Evolutionary conservation across 2,329 filamentous ascomycete genomes (phyloP).

Genomic region (Aureobasidium sp.): DNA sequence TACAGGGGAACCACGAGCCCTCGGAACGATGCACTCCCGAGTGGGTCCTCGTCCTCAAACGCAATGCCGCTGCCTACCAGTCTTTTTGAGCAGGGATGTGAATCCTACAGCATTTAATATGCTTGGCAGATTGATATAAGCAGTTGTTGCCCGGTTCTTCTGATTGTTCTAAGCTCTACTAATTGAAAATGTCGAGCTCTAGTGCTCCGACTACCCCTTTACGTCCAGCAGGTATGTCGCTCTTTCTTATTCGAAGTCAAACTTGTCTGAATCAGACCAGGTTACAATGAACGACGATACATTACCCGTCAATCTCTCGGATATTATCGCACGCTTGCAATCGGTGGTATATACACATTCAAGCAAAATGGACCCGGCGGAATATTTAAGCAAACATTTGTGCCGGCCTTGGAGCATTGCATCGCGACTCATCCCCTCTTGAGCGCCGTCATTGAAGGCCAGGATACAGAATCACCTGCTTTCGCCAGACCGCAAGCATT

Average conservation of each 20-base stretch:
- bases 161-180: too few species aligned
- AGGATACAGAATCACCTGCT: constrained; percentile 30
- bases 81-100: too few species aligned
- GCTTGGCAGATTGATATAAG: not conserved
- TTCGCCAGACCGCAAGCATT: constrained; percentile 27
- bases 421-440: constrained; percentile 33
- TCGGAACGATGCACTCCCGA: not conserved
- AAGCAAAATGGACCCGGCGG: not conserved
- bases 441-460: constrained; percentile 28
- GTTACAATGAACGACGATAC: constrained; percentile 30
- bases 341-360: constrained; percentile 29
- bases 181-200: not conserved
- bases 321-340: constrained; percentile 33
- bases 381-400: constrained; percentile 15
- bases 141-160: not conserved
- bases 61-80: not conserved
- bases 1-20: not conserved
- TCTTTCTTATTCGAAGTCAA: not conserved
- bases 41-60: not conserved
- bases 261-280: not conserved
- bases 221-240: not conserved
- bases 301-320: constrained; percentile 34
- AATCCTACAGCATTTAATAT: not conserved
- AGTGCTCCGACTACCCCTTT: not conserved
- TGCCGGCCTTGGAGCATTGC: constrained; percentile 32